Evolutionary conservation across 495 filamentous ascomycete species (phyloP), one percentile per base, ranked within the genome.

Genomic region (Clavariopsis aquatica): DNA sequence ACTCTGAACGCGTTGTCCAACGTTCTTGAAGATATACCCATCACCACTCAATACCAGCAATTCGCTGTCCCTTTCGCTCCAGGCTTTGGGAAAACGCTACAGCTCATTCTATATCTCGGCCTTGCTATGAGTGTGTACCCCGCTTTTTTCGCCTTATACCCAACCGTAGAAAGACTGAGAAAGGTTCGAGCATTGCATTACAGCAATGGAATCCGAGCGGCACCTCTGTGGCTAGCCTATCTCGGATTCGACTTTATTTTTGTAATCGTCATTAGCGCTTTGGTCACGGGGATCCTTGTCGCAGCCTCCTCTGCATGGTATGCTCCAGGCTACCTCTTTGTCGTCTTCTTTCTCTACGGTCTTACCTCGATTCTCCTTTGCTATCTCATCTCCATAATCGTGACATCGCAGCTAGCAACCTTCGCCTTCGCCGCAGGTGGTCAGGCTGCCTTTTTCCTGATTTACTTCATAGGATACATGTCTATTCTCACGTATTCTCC

Each of bases 171-270:
- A 73, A 81, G 92, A 12, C 78, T 90, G 12, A 76, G 86, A 9
- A 87, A 91, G 56, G 88, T 96, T 29, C 81, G 92, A 31, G 88
- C 89, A 15, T 77, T 96, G 46, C 88, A 96, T 69, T 96, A 93
- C 36, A 68, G 63, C 57, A 73, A 73, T 46, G 71, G 89, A 57
- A 89, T 92, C n/a, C 79, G 87, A 45, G 82, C 83, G 0, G 70
- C 90, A 1, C 88, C 89, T 3, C 77, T 94, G 12, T 94, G 90
- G 72, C 27, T 89, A 3, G 90, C 92, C 10, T 93, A 96, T 75
- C 78, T 87, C 3, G 63, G 73, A 0, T 96, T 96, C 69, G 92
- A 96, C 77, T 93, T 92, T 68, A 69, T 84, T 47, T 82, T 90
- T 34, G 85, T 90, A 2, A 62, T 91, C n/a, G 64, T 82, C 2